Evolutionary conservation across 371 early-diverging fungal genomes (phyloP).

Genomic region (Mucor irregularis): DNA sequence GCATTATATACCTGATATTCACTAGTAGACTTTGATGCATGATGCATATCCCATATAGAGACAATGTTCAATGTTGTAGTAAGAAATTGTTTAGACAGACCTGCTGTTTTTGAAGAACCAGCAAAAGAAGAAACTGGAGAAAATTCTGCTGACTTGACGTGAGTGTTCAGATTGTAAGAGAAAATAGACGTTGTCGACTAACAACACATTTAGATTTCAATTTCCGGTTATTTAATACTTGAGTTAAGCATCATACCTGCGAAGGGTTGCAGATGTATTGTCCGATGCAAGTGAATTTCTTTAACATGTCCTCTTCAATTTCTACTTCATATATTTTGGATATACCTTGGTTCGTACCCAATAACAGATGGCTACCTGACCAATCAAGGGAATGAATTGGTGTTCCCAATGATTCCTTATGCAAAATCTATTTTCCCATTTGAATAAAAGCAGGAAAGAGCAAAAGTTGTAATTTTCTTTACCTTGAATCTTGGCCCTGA

Average conservation of each 20-base stretch:
- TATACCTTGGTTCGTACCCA: slow-evolving; percentile 23
- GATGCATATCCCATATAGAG: slow-evolving; percentile 33
- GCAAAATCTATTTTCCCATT: slow-evolving; percentile 14
- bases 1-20: background rate
- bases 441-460: background rate
- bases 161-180: slow-evolving; percentile 20
- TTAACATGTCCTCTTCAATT: background rate
- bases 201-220: no score
- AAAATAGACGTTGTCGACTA: background rate
- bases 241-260: background rate
- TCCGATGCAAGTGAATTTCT: slow-evolving; percentile 12
- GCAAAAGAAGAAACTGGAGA: slow-evolving; percentile 9
- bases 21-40: slow-evolving; percentile 14
- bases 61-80: slow-evolving; percentile 16
- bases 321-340: slow-evolving; percentile 21
- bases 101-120: background rate
- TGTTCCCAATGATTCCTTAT: slow-evolving; percentile 18
- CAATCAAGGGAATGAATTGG: slow-evolving; percentile 42
- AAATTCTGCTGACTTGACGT: slow-evolving; percentile 29
- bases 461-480: background rate
- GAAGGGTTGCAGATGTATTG: slow-evolving; percentile 20
- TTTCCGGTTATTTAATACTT: no score
- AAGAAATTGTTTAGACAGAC: slow-evolving; percentile 9
- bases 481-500: slow-evolving; percentile 5
- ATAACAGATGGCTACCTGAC: slow-evolving; percentile 27